Evolutionary conservation across 148 eudicot species (phyloP).

Genomic region (Nyssa sinensis): DNA sequence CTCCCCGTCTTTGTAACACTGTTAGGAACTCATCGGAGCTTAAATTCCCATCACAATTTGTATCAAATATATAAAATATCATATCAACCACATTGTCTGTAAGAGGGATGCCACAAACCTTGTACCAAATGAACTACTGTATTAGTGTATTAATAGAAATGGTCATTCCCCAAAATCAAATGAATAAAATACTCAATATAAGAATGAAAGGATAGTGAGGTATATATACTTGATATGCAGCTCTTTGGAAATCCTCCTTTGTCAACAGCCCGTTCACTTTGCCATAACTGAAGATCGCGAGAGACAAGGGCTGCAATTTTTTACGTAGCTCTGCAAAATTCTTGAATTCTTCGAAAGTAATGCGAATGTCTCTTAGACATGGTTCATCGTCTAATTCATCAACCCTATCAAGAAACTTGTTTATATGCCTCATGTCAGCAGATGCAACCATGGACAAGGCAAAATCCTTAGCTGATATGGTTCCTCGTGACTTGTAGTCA

Average conservation of each 20-base stretch:
- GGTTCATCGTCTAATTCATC: slow-evolving; percentile 57
- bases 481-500: slow-evolving; percentile 62
- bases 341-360: slow-evolving; percentile 72
- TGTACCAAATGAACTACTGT: background rate
- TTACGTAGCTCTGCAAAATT: slow-evolving; percentile 62
- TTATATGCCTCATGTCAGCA: slow-evolving; percentile 66
- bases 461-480: slow-evolving; percentile 79
- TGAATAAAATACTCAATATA: background rate
- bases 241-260: slow-evolving; percentile 77
- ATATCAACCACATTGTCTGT: slow-evolving; percentile 64
- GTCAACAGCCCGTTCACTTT: slow-evolving; percentile 67
- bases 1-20: slow-evolving; percentile 66
- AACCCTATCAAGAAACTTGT: slow-evolving; percentile 68
- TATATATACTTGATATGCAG: slow-evolving; percentile 65
- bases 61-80: slow-evolving; percentile 72
- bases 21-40: slow-evolving; percentile 79
- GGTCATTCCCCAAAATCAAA: background rate
- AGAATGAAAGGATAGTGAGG: background rate
- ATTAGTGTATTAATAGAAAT: background rate
- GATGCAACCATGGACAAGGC: slow-evolving; percentile 88
- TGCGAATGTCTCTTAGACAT: slow-evolving; percentile 32
- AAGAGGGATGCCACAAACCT: slow-evolving; percentile 83
- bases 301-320: slow-evolving; percentile 56
- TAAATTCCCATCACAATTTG: slow-evolving; percentile 67
- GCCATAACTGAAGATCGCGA: slow-evolving; percentile 79